Conservation (phyloP, 2,329 filamentous ascomycete genomes). For the Acrodontium crateriforme region DNA sequence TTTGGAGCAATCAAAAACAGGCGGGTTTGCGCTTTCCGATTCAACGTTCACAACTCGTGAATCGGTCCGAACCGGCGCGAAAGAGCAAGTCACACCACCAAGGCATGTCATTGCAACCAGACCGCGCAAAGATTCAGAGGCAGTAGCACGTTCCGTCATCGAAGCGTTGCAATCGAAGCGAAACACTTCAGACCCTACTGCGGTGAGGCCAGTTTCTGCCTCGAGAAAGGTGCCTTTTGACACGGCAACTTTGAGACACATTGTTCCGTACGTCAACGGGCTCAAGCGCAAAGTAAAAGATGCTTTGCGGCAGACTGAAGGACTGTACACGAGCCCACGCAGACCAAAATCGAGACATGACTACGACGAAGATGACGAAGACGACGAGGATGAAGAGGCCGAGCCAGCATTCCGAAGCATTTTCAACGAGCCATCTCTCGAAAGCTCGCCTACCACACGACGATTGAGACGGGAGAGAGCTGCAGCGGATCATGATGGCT, state of each 20-base stretch:
- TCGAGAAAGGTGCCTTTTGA: conserved; percentile 50
- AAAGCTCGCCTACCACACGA: conserved; percentile 9
- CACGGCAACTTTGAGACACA: conserved; percentile 48
- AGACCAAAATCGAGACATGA: conserved; percentile 5
- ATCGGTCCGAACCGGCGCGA: conserved; percentile 2
- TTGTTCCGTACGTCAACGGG: conserved; percentile 41
- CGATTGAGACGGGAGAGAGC: conserved; percentile 13
- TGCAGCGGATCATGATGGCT: conserved; percentile 16
- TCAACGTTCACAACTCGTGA: neutral
- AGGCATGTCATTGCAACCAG: conserved; percentile 18
- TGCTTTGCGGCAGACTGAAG: conserved; percentile 33
- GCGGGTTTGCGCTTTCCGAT: neutral
- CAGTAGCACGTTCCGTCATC: conserved; percentile 48
- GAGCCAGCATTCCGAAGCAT: conserved; percentile 24
- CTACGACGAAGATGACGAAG: conserved; percentile 9
- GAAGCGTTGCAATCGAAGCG: conserved; percentile 39
- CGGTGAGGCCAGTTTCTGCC: conserved; percentile 15
- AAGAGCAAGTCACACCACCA: too few relatives aligned
- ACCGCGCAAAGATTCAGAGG: conserved; percentile 42
- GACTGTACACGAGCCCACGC: conserved; percentile 32
- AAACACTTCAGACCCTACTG: conserved; percentile 10
- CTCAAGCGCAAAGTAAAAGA: conserved; percentile 36
- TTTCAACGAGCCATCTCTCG: conserved; percentile 16
- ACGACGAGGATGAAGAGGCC: conserved; percentile 6
- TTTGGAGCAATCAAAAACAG: neutral